Base-by-base conservation (phyloP, 2,329 filamentous ascomycete species). In the Aspergillus ibericus region DNA sequence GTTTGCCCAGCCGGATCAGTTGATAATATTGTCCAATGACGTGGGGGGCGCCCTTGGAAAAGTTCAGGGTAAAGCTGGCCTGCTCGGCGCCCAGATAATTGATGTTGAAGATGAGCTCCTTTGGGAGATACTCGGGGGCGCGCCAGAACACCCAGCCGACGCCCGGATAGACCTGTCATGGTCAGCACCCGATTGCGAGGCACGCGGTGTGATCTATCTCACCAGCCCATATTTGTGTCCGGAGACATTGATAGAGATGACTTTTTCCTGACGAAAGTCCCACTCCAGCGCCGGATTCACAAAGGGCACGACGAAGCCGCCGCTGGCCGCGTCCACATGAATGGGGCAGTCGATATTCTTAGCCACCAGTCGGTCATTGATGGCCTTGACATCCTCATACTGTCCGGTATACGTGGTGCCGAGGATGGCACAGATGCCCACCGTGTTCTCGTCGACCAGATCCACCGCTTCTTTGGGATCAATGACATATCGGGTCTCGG, bases 11-110 rank as follows among this genome's bases (percentile, higher is more conserved):
- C 62, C 89, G 87, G 59, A 91, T 86, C 12, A 91, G 77, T 65
- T 91, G 90, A 75, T 85, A 91, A 73, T 91, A 91, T 68, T 91
- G 88, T 0, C 82, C 87, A 60, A 90, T 85, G 57, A 91, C 80
- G 61, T 90, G 88, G 0, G 85, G 84, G 3, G 87, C 88, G 0
- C 88, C 87, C 0, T 88, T 83, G 1, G 86, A 89, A 76, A 91
- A 91, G 75, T 90, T 91, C 18, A 91, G 80, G 0, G 87, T 90
- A 73, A 85, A 91, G 1, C 84, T 86, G 68, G 88, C 82, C 66
- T 90, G 87, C 0, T 85, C 88, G n/a, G 87, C 86, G 36, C 88
- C 88, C 0, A 91, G 82, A 67, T 91, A 91, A 70, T 85, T 85
- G 16, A 91, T 79, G 70, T 90, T 85, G 70, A 91, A 91, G 61